phyloP scores from a whole-genome alignment of 768 basidiomycete species.

The Phaeotremella skinneri region DNA sequence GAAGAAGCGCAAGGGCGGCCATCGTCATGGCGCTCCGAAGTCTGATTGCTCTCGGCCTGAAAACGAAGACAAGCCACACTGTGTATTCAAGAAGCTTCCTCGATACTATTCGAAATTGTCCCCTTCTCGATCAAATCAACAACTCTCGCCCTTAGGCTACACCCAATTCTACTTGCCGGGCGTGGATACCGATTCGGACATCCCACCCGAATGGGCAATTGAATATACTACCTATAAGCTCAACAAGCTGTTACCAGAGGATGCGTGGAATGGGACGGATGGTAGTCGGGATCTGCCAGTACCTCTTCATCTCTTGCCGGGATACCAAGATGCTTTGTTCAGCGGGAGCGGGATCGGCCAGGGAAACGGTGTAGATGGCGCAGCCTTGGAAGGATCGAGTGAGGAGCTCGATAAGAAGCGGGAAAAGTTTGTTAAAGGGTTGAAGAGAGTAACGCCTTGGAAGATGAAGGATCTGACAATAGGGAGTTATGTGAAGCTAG shows the following conservation, averaged over 20 bases:
- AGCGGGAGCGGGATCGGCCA: conserved; percentile 1
- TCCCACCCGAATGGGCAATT: conserved; percentile 65
- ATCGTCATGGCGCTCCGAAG: conserved; percentile 59
- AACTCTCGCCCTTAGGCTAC: conserved; percentile 75
- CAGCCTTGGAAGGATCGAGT: conserved; percentile 51
- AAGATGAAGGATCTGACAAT: conserved; percentile 74
- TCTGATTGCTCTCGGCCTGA: conserved; percentile 43
- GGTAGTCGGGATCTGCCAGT: conserved; percentile 27
- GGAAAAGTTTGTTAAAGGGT: conserved; percentile 57
- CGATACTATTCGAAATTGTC: conserved; percentile 59
- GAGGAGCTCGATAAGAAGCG: conserved; percentile 41
- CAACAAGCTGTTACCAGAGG: conserved; percentile 53
- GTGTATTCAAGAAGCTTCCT: conserved; percentile 54
- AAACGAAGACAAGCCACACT: conserved; percentile 51
- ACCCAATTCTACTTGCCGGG: conserved; percentile 72
- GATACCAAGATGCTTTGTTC: conserved; percentile 28
- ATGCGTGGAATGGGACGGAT: conserved; percentile 15
- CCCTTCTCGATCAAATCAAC: conserved; percentile 68
- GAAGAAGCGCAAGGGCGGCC: conserved; percentile 65
- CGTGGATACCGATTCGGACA: conserved; percentile 58
- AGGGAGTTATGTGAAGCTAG: conserved; percentile 67
- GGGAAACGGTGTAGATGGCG: conserved; percentile 17
- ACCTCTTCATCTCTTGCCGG: conserved; percentile 40
- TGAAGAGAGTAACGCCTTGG: conserved; percentile 61
- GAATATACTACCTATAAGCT: conserved; percentile 72